Base-by-base conservation (phyloP, 2,329 filamentous ascomycete genomes). In the Aureobasidium sp. region DNA sequence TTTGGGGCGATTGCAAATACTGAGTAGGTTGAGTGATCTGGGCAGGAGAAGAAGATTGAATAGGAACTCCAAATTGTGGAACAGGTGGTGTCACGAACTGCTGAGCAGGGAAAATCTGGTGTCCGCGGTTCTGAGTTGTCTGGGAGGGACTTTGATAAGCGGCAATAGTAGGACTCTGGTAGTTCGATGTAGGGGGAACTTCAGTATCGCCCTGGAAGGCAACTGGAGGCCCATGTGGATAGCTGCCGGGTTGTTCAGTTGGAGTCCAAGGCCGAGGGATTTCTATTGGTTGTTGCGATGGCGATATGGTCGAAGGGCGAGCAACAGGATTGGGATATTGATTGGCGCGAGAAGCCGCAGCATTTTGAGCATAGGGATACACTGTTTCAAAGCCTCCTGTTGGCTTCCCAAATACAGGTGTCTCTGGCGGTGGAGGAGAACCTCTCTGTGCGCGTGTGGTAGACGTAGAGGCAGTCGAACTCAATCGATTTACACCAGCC, bases 371-470 rank as follows among this genome's bases (percentile, higher is more conserved):
- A 69, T 85, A 91, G 2, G 92, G 92, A 80, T 95, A 97, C 61
- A 91, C 85, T 56, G 91, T 90, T 73, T 96, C 92, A 23, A 58
- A 47, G 9, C n/a, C 34, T 26, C 58, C 60, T 9, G 86, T 85
- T 2, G 87, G 85, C n/a, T 88, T 89, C 44, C 88, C 89, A 34
- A 88, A 83, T 64, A 93, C 82, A 36, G 94, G 91, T 0, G 94
- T 97, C 73, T 97, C 93, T 9, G 94, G 94, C 1, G 94, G 94
- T 5, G 94, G 93, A 5, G 94, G 94, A 32, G 93, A 97, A 47
- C 94, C 94, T 68, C 94, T 84, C 70, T 89, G 92, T 23, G 94
- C 94, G 66, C 90, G 86, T 2, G 93, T 97, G 0, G 94, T 99
- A 2, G 92, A 96, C 13, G 87, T 96, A 0, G 94, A 97, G 15